Evolutionary conservation across 1,284 basidiomycete genomes (phyloP), one percentile per base, ranked within the genome.

Genomic region (Ceratobasidium theobromae): DNA sequence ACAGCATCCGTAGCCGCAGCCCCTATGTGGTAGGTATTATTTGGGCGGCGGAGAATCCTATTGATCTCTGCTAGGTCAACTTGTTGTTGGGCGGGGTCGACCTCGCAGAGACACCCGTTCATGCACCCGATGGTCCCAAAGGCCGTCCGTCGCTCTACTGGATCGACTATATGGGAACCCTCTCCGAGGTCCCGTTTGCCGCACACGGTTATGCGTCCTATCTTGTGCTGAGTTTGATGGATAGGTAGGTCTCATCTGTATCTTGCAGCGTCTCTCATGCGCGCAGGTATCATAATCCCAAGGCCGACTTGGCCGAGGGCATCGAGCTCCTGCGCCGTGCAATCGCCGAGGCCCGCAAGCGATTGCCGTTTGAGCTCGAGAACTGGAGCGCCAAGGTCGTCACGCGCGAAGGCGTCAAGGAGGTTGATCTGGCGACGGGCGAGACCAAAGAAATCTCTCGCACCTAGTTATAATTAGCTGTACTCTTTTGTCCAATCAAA

Each of bases 191-290:
- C 4, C 95, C 95, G 0, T 99, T 95, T 75, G 95, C 88, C 5
- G 95, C 95, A 0, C 96, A 98, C 75, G 97, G 96, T 1, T 95
- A 98, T 75, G 96, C 94, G 40, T 86, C 89, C 68, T 96, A 95
- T 78, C 96, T 99, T 76, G 89, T 87, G 21, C 80, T 98, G 72
- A 88, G 89, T 83, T 91, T 95, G 73, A 83, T 99, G 69, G 96
- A 99, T 75, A 82, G 90, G 86, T 95, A 76, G 66, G 84, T 75
- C 18, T 40, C 14, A n/a, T n/a, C n/a, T n/a, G n/a, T n/a, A n/a
- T n/a, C n/a, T n/a, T n/a, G n/a, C n/a, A n/a, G n/a, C n/a, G n/a
- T n/a, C n/a, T n/a, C n/a, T n/a, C n/a, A n/a, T n/a, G n/a, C n/a
- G 69, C 73, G 72, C 70, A 88, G 91, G 70, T 93, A 92, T 74